phyloP scores from a whole-genome alignment of 2,329 filamentous ascomycete genomes.

The Triangularia setosa region DNA sequence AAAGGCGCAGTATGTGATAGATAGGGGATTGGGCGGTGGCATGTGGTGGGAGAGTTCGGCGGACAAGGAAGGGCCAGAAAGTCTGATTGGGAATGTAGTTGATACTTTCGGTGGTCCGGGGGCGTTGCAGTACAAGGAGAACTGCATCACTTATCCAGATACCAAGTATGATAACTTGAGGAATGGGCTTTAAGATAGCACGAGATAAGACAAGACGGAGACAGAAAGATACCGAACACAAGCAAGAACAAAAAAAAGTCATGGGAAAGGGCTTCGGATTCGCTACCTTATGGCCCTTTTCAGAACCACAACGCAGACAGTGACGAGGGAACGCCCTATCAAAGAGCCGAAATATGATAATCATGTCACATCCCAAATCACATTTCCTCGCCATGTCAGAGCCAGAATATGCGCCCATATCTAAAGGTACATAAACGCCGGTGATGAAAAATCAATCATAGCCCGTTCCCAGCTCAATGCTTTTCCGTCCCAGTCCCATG shows the following conservation, averaged over 20 bases:
- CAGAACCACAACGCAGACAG: constrained; percentile 2
- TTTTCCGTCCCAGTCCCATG: constrained; percentile 25
- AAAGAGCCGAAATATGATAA: constrained; percentile 1
- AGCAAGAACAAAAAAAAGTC: background rate
- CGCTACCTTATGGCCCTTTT: constrained; percentile 2
- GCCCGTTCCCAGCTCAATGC: constrained; percentile 29
- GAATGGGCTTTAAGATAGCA: constrained; percentile 44
- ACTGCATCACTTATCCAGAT: constrained; percentile 60
- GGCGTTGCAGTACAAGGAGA: constrained; percentile 49
- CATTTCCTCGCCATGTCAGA: constrained; percentile 30
- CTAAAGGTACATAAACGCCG: constrained; percentile 34
- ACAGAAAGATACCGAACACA: background rate
- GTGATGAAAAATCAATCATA: constrained; percentile 25
- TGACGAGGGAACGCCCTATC: background rate
- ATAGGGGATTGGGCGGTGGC: constrained; percentile 69
- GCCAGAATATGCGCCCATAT: constrained; percentile 27
- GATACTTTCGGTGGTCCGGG: constrained; percentile 51
- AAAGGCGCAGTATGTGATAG: constrained; percentile 70
- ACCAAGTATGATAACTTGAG: constrained; percentile 69
- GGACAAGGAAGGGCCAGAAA: constrained; percentile 62
- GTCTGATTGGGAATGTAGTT: constrained; percentile 65
- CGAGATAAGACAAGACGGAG: background rate
- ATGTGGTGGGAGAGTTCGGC: constrained; percentile 97
- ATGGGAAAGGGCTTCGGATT: background rate
- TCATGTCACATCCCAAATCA: constrained; percentile 26